Percentiles rank a stretch among this genome's conserved stretches.
Conservation (phyloP, 345 rosid genomes). For the Trapa incisa region DNA sequence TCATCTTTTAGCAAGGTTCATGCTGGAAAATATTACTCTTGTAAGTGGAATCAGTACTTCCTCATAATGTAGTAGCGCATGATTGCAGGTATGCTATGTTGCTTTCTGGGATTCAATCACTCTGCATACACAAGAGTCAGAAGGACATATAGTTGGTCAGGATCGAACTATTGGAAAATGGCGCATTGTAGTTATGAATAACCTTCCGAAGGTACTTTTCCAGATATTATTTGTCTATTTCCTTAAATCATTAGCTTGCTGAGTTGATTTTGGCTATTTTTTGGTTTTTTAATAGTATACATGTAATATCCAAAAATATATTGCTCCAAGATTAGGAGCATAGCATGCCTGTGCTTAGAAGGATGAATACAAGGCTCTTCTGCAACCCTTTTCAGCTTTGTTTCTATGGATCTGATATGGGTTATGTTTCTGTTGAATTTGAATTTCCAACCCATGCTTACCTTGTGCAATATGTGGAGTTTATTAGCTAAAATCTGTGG, state of each 20-base stretch:
- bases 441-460: background rate
- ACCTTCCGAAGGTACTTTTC: conserved; percentile 76
- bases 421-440: background rate
- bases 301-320: background rate
- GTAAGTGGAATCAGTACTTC: background rate
- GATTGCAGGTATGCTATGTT: conserved; percentile 79
- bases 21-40: conserved; percentile 9
- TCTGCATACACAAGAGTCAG: conserved; percentile 50
- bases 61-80: conserved; percentile 9
- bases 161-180: conserved; percentile 61
- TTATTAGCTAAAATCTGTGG: background rate
- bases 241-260: background rate
- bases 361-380: background rate
- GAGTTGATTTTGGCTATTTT: background rate
- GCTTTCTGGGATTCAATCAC: conserved; percentile 95
- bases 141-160: conserved; percentile 44
- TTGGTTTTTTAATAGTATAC: background rate
- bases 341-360: background rate
- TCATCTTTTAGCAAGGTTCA: conserved; percentile 58
- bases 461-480: background rate
- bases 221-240: background rate
- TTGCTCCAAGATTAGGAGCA: background rate
- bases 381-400: background rate
- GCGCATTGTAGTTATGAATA: conserved; percentile 65
- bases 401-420: background rate